These are phyloP conservation scores for Leishmania major DNA, from an alignment of 208 protist species.

Conservation along the genomic window DNA sequence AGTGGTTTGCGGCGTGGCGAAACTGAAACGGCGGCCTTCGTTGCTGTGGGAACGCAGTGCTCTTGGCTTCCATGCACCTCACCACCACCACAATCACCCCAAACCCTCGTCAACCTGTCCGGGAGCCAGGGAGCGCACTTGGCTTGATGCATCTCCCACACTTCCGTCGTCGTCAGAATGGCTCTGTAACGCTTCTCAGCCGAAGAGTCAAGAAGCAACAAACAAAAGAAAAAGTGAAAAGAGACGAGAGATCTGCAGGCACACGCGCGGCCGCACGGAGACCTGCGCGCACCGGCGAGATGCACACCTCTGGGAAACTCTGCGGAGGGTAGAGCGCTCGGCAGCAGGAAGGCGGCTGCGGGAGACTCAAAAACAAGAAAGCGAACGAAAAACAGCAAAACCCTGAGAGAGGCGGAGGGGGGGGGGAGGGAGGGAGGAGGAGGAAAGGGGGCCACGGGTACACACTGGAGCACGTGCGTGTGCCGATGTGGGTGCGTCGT, in stretches of 20 bases:
- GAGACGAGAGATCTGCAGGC: not conserved
- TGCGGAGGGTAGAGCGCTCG: too few relatives aligned
- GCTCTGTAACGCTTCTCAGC: not conserved
- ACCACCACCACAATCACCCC: not conserved
- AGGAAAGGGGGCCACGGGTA: not conserved
- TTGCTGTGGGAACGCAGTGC: not conserved
- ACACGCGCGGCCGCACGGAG: not conserved
- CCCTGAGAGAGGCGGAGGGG: not conserved
- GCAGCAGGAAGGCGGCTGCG: not conserved
- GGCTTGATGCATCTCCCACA: not conserved
- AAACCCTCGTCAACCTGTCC: not conserved
- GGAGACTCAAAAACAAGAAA: not conserved
- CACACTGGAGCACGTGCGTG: slow-evolving; percentile 2
- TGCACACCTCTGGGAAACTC: too few relatives aligned
- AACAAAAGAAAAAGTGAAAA: not conserved
- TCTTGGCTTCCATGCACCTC: not conserved
- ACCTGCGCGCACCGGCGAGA: not conserved
- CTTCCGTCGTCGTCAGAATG: not conserved
- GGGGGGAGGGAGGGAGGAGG: too few relatives aligned
- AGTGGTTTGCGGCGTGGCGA: not conserved
- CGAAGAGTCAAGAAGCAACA: not conserved
- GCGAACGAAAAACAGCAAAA: not conserved
- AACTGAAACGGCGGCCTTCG: not conserved
- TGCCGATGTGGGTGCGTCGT: not conserved
- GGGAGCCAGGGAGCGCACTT: not conserved